Evolutionary conservation across 2,329 filamentous ascomycete genomes (phyloP).

Genomic region (Chaetomiaceae sp.): DNA sequence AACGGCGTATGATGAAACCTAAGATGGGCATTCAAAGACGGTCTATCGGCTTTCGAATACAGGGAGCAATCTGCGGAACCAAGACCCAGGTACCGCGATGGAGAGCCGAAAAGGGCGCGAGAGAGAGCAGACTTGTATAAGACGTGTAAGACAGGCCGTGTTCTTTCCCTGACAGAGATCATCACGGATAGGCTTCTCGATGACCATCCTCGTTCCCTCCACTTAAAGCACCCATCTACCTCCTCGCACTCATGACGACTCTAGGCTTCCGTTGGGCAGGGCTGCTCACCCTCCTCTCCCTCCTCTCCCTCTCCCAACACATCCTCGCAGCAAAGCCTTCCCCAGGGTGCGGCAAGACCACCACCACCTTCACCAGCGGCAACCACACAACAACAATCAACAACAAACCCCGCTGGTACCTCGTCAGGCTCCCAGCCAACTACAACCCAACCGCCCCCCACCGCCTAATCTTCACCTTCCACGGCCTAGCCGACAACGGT

Average conservation of each 20-base stretch:
- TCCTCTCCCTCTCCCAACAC: background rate
- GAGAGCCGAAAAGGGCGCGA: too few species aligned
- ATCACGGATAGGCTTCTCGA: too few species aligned
- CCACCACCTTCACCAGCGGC: background rate
- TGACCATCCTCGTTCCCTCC: too few species aligned
- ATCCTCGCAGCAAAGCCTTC: background rate
- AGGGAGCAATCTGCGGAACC: too few species aligned
- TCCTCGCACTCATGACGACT: background rate
- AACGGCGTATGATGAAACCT: too few species aligned
- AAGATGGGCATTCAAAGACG: too few species aligned
- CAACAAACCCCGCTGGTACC: conserved; percentile 15
- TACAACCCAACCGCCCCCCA: conserved; percentile 38
- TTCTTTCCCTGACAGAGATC: too few species aligned
- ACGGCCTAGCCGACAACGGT: conserved; percentile 38
- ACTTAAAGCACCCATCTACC: background rate
- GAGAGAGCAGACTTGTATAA: too few species aligned
- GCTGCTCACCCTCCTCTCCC: too few species aligned
- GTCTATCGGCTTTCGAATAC: too few species aligned
- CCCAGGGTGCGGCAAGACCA: background rate
- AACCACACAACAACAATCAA: background rate
- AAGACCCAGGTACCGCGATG: too few species aligned
- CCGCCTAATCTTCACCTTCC: conserved; percentile 39
- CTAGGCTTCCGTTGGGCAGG: background rate
- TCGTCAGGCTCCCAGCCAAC: conserved; percentile 28
- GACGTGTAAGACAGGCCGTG: too few species aligned